Evolutionary conservation across 805 yeast genomes (phyloP), one percentile per base, ranked within the genome.

Genomic region (Pichia cephalocereana): DNA sequence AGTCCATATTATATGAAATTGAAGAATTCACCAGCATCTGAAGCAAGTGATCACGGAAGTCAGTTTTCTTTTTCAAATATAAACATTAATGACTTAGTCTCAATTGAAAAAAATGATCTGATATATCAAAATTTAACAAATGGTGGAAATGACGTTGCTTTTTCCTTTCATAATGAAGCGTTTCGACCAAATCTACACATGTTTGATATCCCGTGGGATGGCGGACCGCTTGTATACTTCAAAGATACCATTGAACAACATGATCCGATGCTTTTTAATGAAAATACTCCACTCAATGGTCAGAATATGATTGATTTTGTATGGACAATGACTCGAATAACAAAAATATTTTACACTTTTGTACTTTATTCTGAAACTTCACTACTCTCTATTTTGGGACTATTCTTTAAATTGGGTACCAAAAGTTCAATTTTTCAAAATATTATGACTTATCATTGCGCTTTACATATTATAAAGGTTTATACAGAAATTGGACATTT

Each of bases 361-460:
- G 41, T 42, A 17, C 19, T 51, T 17, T 51, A n/a, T 32, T 39
- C 55, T 2, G 54, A 51, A 30, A 40, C 43, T 14, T 37, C 38
- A 9, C 10, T 42, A 12, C 14, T 30, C 8, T 43, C 44, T 4
- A 18, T 47, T 9, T 18, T 43, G 18, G 43, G 45, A 17, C n/a
- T 41, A 9, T 46, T 42, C n/a, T 44, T 51, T 19, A 41, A 34
- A 36, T 28, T 52, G 18, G 49, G 45, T 6, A 41, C 47, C 2
- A 44, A 38, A 27, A 47, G 41, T 32, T 41, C 55, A n/a, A 47
- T 52, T 27, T 40, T 51, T 12, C 54, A 52, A 30, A 51, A 48
- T 18, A 34, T 48, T 6, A 41, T 51, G 43, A 46, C 44, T 17
- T 52, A 50, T 36, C 49, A 50, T 38, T 42, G 52, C 17, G 39